phyloP scores from a whole-genome alignment of 306 rosid species.

The Potentilla sterilis region DNA sequence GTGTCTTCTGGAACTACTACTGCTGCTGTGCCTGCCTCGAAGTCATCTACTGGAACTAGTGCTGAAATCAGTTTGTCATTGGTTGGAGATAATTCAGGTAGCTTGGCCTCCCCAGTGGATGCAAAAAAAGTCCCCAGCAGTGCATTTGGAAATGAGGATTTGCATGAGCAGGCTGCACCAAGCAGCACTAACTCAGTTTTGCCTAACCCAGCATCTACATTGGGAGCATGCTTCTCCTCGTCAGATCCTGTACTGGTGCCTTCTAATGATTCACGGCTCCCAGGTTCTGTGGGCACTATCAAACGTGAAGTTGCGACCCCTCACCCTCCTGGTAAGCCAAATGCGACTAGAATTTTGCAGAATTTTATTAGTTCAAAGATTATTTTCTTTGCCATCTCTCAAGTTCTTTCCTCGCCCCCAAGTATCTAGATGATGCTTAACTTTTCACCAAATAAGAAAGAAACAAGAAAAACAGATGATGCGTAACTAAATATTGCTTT shows the following conservation, averaged over 20 bases:
- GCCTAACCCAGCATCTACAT: slow-evolving; percentile 41
- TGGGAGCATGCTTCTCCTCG: slow-evolving; percentile 49
- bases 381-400: neutral
- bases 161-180: slow-evolving; percentile 31
- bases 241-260: slow-evolving; percentile 68
- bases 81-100: slow-evolving; percentile 40
- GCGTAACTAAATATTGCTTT: neutral
- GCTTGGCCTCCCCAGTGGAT: slow-evolving; percentile 38
- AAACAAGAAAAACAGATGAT: neutral
- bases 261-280: slow-evolving; percentile 49
- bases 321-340: slow-evolving; percentile 48
- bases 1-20: slow-evolving; percentile 46
- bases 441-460: neutral
- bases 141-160: slow-evolving; percentile 40
- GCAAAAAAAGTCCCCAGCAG: slow-evolving; percentile 36
- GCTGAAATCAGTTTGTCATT: slow-evolving; percentile 46
- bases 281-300: slow-evolving; percentile 61
- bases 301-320: slow-evolving; percentile 60
- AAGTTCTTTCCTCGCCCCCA: neutral
- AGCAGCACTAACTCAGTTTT: slow-evolving; percentile 35
- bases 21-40: slow-evolving; percentile 35
- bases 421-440: slow-evolving; percentile 9
- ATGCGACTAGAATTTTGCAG: slow-evolving; percentile 37
- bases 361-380: neutral
- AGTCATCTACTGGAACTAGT: slow-evolving; percentile 34